Evolutionary conservation across 225 moss, liverwort and hornwort species (phyloP), one percentile per base, ranked within the genome.

Genomic region (Antitrichia curtipendula): DNA sequence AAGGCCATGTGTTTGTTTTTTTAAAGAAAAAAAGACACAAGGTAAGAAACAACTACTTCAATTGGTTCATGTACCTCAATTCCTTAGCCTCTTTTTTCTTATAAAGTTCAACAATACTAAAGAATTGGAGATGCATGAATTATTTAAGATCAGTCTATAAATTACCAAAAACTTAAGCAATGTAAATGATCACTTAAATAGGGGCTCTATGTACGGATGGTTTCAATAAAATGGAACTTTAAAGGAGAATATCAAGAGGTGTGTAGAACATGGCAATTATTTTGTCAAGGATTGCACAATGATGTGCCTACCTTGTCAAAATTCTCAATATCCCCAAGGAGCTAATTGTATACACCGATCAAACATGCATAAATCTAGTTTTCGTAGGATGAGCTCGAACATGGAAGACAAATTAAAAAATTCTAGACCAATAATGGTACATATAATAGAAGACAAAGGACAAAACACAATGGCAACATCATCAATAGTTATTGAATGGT

Each of bases 61-160:
- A n/a, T n/a, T n/a, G n/a, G n/a, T n/a, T n/a, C n/a, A n/a, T n/a
- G n/a, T n/a, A n/a, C n/a, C n/a, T n/a, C n/a, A n/a, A 38, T 2
- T 68, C 4, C 21, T 1, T 38, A 2, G 68, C 4, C 22, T 38
- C 7, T 1, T 68, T 0, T 22, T 1, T 22, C 12, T 12, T 68
- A 0, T 1, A 1, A 1, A n/a, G 1, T 12, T n/a, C 12, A n/a
- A n/a, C 7, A 66, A n/a, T 19, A 21, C n/a, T 13, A 38, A 68
- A 68, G 22, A n/a, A 38, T 66, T 66, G 4, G 4, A 3, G 21
- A 66, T 66, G 12, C 1, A 21, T n/a, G n/a, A 12, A 66, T n/a
- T 68, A 12, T 22, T n/a, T 12, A 12, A 13, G 7, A 4, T 68
- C 3, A 66, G 1, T 7, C n/a, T 21, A 66, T 36, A n/a, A 12